These are phyloP conservation scores for Mycogone perniciosa DNA, from an alignment of 2,329 filamentous ascomycete genomes.

Conservation along the genomic window DNA sequence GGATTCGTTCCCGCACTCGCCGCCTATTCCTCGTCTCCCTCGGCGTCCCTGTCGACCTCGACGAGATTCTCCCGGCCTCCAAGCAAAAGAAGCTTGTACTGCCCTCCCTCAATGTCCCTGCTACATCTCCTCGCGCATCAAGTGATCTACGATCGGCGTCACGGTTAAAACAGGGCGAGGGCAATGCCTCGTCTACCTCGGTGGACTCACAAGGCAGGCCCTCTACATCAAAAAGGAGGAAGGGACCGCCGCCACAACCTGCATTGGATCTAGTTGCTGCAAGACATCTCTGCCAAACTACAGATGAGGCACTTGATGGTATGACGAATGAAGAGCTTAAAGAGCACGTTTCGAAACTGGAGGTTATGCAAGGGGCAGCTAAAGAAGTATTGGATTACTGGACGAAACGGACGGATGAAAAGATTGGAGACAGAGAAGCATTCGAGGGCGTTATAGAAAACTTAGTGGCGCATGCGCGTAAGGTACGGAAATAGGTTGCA, in stretches of 20 bases:
- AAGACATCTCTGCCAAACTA: constrained; percentile 73
- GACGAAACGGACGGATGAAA: constrained; percentile 78
- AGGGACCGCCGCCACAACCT: constrained; percentile 61
- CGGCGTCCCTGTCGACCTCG: constrained; percentile 90
- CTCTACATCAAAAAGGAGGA: constrained; percentile 37
- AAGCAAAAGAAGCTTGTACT: constrained; percentile 97
- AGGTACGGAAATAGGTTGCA: constrained; percentile 63
- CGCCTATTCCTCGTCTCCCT: constrained; percentile 93
- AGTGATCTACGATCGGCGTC: constrained; percentile 46
- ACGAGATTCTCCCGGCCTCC: constrained; percentile 92
- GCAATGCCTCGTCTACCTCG: constrained; percentile 51
- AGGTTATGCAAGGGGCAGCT: constrained; percentile 63
- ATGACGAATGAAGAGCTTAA: constrained; percentile 73
- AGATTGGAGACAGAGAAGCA: constrained; percentile 83
- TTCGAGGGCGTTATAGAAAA: constrained; percentile 98
- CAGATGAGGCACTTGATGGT: constrained; percentile 72
- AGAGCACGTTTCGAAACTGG: constrained; percentile 62
- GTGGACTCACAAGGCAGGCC: constrained; percentile 53
- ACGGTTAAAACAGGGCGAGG: constrained; percentile 40
- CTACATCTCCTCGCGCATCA: constrained; percentile 49
- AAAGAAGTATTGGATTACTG: constrained; percentile 80
- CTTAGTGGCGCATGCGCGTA: constrained; percentile 82
- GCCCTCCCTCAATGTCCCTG: constrained; percentile 73
- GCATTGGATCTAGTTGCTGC: constrained; percentile 74
- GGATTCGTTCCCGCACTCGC: constrained; percentile 92